Conservation (phyloP, 1,284 basidiomycete genomes). For the Ustilago crameri region DNA sequence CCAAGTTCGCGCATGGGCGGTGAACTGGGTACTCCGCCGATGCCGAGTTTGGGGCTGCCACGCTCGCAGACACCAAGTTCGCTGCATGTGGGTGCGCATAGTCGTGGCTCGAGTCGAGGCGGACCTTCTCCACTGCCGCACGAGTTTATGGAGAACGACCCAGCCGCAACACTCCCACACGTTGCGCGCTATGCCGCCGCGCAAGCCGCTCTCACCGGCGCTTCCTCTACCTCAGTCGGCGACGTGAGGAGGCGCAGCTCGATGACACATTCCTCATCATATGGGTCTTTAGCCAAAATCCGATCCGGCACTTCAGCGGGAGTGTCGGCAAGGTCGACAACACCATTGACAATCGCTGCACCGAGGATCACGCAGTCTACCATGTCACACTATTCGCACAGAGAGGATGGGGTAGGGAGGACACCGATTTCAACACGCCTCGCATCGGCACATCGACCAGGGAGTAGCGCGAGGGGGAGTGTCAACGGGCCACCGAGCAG, state of each 20-base stretch:
- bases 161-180: conserved; percentile 41
- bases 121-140: conserved; percentile 31
- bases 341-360: conserved; percentile 11
- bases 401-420: not conserved
- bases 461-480: conserved; percentile 22
- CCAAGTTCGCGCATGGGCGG: conserved; percentile 52
- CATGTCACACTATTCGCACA: conserved; percentile 17
- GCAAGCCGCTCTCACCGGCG: conserved; percentile 2
- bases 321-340: conserved; percentile 16
- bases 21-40: conserved; percentile 31
- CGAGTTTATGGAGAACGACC: conserved; percentile 61
- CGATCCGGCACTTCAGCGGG: conserved; percentile 11
- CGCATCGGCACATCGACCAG: conserved; percentile 22
- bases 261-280: conserved; percentile 21
- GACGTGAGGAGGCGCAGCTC: conserved; percentile 34
- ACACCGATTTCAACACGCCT: conserved; percentile 31
- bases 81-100: conserved; percentile 8
- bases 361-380: conserved; percentile 10
- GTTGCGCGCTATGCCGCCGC: conserved; percentile 39
- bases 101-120: conserved; percentile 9
- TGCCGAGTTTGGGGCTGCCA: conserved; percentile 41
- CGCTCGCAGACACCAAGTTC: conserved; percentile 33
- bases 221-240: not conserved
- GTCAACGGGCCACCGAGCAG: conserved; percentile 37
- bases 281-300: conserved; percentile 37